These are phyloP conservation scores for Tulasnella sp. DNA, from an alignment of 768 basidiomycete genomes.

Conservation along the genomic window DNA sequence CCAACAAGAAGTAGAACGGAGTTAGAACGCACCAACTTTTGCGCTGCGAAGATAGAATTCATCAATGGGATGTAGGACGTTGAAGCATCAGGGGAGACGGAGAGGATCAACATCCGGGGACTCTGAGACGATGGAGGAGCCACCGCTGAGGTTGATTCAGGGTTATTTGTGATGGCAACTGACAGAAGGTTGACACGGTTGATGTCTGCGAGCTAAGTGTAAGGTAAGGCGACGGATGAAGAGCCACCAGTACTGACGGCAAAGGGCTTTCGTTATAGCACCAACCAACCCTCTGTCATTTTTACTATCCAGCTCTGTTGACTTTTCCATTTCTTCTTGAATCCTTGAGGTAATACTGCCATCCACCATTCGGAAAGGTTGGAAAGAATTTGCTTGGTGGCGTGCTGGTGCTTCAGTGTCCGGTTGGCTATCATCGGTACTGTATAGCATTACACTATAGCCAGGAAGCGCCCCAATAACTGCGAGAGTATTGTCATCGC, in stretches of 20 bases:
- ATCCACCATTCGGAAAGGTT: slow-evolving; percentile 76
- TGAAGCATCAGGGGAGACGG: slow-evolving; percentile 85
- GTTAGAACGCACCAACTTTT: slow-evolving; percentile 72
- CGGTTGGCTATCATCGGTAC: slow-evolving; percentile 49
- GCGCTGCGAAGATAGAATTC: slow-evolving; percentile 98
- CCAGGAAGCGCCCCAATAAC: slow-evolving; percentile 86
- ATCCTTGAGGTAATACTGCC: slow-evolving; percentile 36
- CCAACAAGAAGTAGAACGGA: not conserved
- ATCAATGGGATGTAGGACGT: slow-evolving; percentile 95
- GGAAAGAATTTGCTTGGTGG: slow-evolving; percentile 72
- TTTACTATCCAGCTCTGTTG: slow-evolving; percentile 40
- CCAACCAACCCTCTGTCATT: slow-evolving; percentile 64
- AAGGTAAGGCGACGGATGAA: not conserved
- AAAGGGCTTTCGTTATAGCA: slow-evolving; percentile 87
- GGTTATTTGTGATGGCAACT: slow-evolving; percentile 31
- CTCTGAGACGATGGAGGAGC: slow-evolving; percentile 38
- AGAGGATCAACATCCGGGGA: slow-evolving; percentile 69
- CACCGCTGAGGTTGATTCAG: slow-evolving; percentile 30
- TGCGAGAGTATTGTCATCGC: slow-evolving; percentile 88
- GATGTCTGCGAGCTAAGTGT: slow-evolving; percentile 48
- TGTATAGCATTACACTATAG: slow-evolving; percentile 72
- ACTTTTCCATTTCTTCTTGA: slow-evolving; percentile 58
- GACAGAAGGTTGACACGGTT: slow-evolving; percentile 50
- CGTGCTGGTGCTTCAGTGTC: slow-evolving; percentile 30
- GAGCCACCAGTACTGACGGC: slow-evolving; percentile 52